Evolutionary conservation across 2,329 filamentous ascomycete species (phyloP).

Genomic region (Colletotrichum simmondsii): DNA sequence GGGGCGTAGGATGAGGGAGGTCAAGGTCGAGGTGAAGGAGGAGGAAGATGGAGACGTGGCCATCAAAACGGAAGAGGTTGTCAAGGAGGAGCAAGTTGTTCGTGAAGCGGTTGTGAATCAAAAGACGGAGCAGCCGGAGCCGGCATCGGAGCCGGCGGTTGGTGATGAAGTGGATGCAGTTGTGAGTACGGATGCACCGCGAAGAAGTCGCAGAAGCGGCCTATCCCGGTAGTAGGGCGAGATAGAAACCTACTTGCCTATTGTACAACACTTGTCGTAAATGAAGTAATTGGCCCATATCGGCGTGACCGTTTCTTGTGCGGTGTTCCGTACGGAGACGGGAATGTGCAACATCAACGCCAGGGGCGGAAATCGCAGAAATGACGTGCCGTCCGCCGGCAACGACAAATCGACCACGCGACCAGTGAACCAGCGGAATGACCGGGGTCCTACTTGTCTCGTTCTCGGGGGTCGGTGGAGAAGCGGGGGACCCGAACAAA

Average conservation of each 20-base stretch:
- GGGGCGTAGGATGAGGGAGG: conserved; percentile 61
- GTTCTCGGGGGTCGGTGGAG: conserved; percentile 11
- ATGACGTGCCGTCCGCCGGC: background rate
- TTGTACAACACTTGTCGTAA: background rate
- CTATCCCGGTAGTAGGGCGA: background rate
- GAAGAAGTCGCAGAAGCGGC: background rate
- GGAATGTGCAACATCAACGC: background rate
- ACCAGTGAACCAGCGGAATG: background rate
- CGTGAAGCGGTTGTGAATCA: conserved; percentile 31
- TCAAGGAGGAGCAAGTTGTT: conserved; percentile 45
- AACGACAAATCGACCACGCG: conserved; percentile 15
- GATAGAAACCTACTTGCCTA: background rate
- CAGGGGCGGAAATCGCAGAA: conserved; percentile 5
- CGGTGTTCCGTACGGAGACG: background rate
- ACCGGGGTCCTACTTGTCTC: conserved; percentile 21
- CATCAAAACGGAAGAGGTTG: conserved; percentile 38
- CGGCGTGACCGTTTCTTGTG: background rate
- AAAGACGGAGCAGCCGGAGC: background rate
- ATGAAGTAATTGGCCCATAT: background rate
- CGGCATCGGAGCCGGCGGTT: background rate
- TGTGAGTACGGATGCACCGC: background rate
- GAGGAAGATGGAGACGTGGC: conserved; percentile 36
- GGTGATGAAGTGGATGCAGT: background rate
- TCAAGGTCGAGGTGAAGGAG: conserved; percentile 39
- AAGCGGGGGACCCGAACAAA: conserved; percentile 3